Conservation (phyloP, 805 yeast genomes). For the Cyberlindnera mycetangii region DNA sequence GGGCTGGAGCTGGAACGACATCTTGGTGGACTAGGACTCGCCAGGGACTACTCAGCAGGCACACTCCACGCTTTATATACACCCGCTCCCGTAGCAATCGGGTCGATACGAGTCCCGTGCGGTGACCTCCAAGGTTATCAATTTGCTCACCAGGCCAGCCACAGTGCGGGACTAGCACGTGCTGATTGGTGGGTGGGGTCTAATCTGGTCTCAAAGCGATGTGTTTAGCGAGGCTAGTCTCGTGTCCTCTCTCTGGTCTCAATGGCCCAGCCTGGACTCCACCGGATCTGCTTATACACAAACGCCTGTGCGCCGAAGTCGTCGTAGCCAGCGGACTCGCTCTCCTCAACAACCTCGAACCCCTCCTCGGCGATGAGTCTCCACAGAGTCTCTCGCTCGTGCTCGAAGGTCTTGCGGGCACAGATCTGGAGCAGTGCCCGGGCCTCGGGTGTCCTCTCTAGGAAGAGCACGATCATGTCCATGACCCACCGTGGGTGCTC, state of each 20-base stretch:
- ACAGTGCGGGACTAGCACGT: too few relatives aligned
- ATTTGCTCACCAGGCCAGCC: background rate
- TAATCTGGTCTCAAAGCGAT: too few relatives aligned
- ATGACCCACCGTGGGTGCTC: constrained; percentile 76
- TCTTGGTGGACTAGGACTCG: too few relatives aligned
- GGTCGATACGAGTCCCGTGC: too few relatives aligned
- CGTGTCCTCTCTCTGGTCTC: too few relatives aligned
- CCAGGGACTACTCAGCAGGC: too few relatives aligned
- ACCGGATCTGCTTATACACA: constrained; percentile 35
- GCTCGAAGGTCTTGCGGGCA: constrained; percentile 59
- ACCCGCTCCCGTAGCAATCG: background rate
- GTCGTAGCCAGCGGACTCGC: constrained; percentile 59
- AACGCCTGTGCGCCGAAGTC: constrained; percentile 79
- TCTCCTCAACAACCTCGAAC: constrained; percentile 29
- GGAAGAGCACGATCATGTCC: constrained; percentile 51
- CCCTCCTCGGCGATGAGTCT: constrained; percentile 38
- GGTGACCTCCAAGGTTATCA: background rate
- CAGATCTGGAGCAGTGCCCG: constrained; percentile 75
- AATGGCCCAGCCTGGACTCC: constrained; percentile 9
- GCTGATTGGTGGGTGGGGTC: too few relatives aligned
- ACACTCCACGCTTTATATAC: too few relatives aligned
- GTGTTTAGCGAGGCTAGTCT: too few relatives aligned
- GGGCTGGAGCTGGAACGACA: constrained; percentile 19
- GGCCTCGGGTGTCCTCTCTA: constrained; percentile 33
- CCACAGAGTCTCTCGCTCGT: constrained; percentile 65